Conservation (phyloP, 2,329 filamentous ascomycete species). For the Fusarium sp. region DNA sequence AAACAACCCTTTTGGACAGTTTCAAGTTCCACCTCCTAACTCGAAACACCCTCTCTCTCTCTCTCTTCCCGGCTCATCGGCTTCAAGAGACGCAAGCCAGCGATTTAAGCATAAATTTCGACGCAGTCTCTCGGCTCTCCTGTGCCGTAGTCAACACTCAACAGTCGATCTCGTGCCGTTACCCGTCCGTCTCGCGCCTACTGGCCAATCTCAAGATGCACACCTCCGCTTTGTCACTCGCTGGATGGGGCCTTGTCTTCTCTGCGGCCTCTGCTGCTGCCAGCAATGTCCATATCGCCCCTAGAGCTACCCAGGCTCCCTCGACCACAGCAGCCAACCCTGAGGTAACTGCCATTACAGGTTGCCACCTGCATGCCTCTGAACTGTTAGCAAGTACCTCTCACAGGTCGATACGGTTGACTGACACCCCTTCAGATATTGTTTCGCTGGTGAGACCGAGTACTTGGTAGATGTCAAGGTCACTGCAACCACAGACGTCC, state of each 20-base stretch:
- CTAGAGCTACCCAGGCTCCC: slow-evolving; percentile 48
- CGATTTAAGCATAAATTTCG: slow-evolving; percentile 24
- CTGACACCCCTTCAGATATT: slow-evolving; percentile 50
- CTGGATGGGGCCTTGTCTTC: slow-evolving; percentile 29
- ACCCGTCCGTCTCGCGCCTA: neutral
- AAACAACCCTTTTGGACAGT: slow-evolving; percentile 19
- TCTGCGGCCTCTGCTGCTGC: slow-evolving; percentile 22
- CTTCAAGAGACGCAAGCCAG: neutral
- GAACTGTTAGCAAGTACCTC: slow-evolving; percentile 49
- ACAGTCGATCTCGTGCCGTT: neutral
- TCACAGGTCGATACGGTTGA: neutral
- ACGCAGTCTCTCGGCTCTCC: slow-evolving; percentile 5
- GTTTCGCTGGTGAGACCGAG: slow-evolving; percentile 56
- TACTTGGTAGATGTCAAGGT: slow-evolving; percentile 58
- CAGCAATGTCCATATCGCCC: slow-evolving; percentile 32
- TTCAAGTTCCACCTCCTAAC: neutral
- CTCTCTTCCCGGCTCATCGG: neutral
- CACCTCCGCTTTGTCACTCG: slow-evolving; percentile 27
- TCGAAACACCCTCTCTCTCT: neutral
- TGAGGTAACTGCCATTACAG: slow-evolving; percentile 52
- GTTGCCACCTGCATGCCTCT: slow-evolving; percentile 55
- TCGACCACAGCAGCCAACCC: slow-evolving; percentile 36
- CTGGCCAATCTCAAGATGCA: slow-evolving; percentile 22
- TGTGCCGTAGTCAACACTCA: neutral
- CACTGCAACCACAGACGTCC: slow-evolving; percentile 65